These are phyloP conservation scores for Wickerhamiella occidentalis DNA, from an alignment of 805 yeast species.

Conservation along the genomic window DNA sequence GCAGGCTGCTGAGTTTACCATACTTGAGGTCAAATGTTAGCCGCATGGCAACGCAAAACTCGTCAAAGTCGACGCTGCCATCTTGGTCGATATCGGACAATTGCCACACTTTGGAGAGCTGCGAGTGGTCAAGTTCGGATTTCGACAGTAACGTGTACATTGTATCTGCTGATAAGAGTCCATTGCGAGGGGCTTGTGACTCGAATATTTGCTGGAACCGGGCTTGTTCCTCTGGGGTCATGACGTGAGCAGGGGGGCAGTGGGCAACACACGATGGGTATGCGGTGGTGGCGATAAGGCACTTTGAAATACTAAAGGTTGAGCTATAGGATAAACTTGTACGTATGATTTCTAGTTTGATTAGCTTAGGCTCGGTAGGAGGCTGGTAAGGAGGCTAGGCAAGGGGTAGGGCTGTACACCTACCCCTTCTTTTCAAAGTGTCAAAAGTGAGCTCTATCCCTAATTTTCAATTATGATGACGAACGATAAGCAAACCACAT, in stretches of 20 bases:
- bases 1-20: constrained; percentile 49
- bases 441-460: no score
- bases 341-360: no score
- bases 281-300: no score
- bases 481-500: no score
- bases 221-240: constrained; percentile 64
- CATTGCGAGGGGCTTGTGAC: constrained; percentile 71
- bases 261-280: no score
- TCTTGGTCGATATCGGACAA: constrained; percentile 79
- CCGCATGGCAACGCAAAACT: constrained; percentile 95
- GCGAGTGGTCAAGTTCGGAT: constrained; percentile 67
- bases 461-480: no score
- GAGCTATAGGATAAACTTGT: no score
- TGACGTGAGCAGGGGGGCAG: constrained; percentile 2
- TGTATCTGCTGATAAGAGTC: constrained; percentile 71
- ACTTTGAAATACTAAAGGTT: no score
- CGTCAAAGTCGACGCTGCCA: constrained; percentile 89
- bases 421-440: no score
- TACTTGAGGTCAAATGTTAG: constrained; percentile 84
- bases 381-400: no score
- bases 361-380: no score
- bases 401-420: no score
- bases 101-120: constrained; percentile 79
- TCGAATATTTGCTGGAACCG: constrained; percentile 97
- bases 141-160: constrained; percentile 80